Percentiles rank a stretch among this genome's conserved stretches.
Conservation (phyloP, 2,329 filamentous ascomycete species). For the Hymenoscyphus infarciens region DNA sequence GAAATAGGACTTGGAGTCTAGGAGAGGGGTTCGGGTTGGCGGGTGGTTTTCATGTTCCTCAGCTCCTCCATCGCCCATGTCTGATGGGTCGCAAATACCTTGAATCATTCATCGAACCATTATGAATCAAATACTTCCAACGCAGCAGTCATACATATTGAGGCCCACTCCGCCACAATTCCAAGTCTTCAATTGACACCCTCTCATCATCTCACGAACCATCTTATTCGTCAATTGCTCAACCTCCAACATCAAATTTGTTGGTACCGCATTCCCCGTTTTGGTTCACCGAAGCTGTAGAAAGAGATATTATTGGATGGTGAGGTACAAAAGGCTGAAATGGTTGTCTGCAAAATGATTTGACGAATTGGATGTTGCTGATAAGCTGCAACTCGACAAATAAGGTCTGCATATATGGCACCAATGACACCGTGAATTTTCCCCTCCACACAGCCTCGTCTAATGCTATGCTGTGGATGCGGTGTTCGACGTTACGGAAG, state of each 20-base stretch:
- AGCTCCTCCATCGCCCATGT: too few species aligned
- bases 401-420: neutral
- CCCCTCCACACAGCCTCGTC: neutral
- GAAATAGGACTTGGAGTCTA: too few species aligned
- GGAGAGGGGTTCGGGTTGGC: too few species aligned
- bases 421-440: neutral
- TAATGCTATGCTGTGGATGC: neutral
- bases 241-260: neutral
- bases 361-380: neutral
- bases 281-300: neutral
- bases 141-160: too few species aligned
- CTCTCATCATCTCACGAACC: neutral
- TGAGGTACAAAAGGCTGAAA: neutral
- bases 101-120: neutral
- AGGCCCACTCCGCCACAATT: neutral
- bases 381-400: neutral
- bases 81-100: neutral
- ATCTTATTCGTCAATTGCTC: neutral
- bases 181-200: neutral
- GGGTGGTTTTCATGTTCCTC: too few species aligned
- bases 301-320: neutral
- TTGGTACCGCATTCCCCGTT: neutral
- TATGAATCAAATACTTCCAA: neutral
- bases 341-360: neutral
- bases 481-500: neutral